Conservation (phyloP, 768 basidiomycete species). For the Polyporus arcularius region DNA sequence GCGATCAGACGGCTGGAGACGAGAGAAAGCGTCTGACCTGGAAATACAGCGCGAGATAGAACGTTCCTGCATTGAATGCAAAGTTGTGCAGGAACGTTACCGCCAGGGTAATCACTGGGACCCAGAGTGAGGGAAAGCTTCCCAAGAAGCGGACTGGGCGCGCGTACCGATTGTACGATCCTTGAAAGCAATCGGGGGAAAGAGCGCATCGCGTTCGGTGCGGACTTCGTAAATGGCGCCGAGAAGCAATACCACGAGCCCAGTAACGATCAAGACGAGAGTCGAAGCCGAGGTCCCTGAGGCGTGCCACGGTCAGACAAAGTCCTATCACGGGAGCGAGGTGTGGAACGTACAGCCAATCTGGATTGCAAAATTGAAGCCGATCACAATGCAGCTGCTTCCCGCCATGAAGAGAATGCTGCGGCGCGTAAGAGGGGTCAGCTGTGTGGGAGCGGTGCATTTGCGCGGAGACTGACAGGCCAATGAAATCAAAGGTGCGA, state of each 20-base stretch:
- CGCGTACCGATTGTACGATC: conserved; percentile 59
- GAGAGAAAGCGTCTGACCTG: conserved; percentile 51
- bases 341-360: conserved; percentile 59
- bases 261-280: conserved; percentile 57
- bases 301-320: conserved; percentile 18
- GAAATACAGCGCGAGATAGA: conserved; percentile 81
- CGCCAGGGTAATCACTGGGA: conserved; percentile 61
- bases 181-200: conserved; percentile 64
- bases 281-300: conserved; percentile 68
- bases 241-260: conserved; percentile 51
- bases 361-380: conserved; percentile 74
- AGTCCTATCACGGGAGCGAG: conserved; percentile 9
- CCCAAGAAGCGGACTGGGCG: background rate
- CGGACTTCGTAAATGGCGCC: conserved; percentile 70
- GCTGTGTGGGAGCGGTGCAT: conserved; percentile 8
- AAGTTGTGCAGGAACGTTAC: conserved; percentile 82
- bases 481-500: conserved; percentile 71
- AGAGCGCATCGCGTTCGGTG: conserved; percentile 70
- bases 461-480: conserved; percentile 55
- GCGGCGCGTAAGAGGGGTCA: conserved; percentile 10
- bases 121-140: conserved; percentile 14
- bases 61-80: conserved; percentile 82
- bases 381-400: conserved; percentile 72
- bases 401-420: conserved; percentile 76
- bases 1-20: conserved; percentile 12